Evolutionary conservation across 2,329 filamentous ascomycete species (phyloP), one percentile per base, ranked within the genome.

Genomic region (Aspergillus sergii): DNA sequence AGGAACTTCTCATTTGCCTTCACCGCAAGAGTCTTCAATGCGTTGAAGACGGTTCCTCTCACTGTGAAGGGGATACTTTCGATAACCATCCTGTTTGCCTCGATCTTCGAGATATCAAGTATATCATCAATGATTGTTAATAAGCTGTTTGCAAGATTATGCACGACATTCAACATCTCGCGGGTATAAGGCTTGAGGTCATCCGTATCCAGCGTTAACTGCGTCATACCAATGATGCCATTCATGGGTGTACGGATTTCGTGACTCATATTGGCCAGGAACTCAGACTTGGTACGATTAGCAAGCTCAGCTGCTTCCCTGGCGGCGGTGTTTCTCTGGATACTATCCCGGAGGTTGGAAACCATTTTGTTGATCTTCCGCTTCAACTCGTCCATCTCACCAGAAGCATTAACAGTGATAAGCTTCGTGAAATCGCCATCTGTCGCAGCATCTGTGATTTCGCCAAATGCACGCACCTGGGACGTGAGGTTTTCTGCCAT

Each of bases 321-420:
- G 62, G 95, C 95, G 69, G 94, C 92, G 3, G 94, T 97, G 77
- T 98, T 99, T 76, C 93, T 89, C 78, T 98, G 94, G 70, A 99
- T 97, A 84, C 92, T 96, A 80, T 98, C 95, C 70, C 94, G 86
- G 66, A 99, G 82, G 75, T 96, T 97, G 76, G 92, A 95, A 59
- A 98, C 94, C 95, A 99, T 99, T 82, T 96, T 92, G 77, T 98
- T 99, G 85, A 99, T 98, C 84, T 98, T 98, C 73, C 94, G 89
- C 81, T 99, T 99, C 71, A 99, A 85, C 78, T 98, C 94, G 79
- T 98, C 95, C 95, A 99, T 98, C 79, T 99, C 95, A 67, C 95
- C 95, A 14, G 94, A 97, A 23, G 95, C 95, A 78, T 97, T 94
- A 21, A 99, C 94, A 55, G 95, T 96, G 76, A 99, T 94, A 62